phyloP scores from a whole-genome alignment of 768 basidiomycete species.

The Tulasnella sp. region DNA sequence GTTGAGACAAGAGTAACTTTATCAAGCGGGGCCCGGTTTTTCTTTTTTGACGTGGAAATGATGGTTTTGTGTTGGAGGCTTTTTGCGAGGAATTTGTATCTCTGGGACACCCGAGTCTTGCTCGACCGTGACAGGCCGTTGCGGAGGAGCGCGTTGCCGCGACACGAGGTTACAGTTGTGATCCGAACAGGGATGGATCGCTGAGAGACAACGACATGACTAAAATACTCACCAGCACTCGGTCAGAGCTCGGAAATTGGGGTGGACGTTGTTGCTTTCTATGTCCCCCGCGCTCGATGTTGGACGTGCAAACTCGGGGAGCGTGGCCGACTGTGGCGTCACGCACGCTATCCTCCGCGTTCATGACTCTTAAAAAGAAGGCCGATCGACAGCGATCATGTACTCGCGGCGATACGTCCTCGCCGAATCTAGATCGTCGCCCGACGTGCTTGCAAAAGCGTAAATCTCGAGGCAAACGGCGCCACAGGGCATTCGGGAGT shows the following conservation, averaged over 20 bases:
- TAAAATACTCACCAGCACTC: not conserved
- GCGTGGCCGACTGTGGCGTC: not conserved
- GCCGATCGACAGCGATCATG: not conserved
- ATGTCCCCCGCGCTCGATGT: not conserved
- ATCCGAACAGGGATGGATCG: not conserved
- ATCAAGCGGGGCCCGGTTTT: too few species aligned
- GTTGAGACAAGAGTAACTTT: too few species aligned
- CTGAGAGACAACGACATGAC: not conserved
- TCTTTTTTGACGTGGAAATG: too few species aligned
- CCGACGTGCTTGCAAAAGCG: not conserved
- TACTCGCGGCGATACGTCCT: not conserved
- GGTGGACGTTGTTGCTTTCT: not conserved
- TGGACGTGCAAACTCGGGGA: not conserved
- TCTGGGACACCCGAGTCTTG: too few species aligned
- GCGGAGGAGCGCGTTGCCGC: slow-evolving; percentile 6
- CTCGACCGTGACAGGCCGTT: not conserved
- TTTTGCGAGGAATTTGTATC: too few species aligned
- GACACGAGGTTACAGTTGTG: slow-evolving; percentile 2
- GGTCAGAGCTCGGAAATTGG: slow-evolving; percentile 10
- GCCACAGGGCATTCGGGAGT: not conserved
- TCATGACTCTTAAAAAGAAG: not conserved
- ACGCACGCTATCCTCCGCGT: not conserved
- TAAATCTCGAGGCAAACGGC: not conserved
- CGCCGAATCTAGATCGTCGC: not conserved
- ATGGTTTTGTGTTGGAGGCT: too few species aligned